These are phyloP conservation scores for Coniferiporia sulphurascens DNA, from an alignment of 1,284 basidiomycete species.

Conservation along the genomic window DNA sequence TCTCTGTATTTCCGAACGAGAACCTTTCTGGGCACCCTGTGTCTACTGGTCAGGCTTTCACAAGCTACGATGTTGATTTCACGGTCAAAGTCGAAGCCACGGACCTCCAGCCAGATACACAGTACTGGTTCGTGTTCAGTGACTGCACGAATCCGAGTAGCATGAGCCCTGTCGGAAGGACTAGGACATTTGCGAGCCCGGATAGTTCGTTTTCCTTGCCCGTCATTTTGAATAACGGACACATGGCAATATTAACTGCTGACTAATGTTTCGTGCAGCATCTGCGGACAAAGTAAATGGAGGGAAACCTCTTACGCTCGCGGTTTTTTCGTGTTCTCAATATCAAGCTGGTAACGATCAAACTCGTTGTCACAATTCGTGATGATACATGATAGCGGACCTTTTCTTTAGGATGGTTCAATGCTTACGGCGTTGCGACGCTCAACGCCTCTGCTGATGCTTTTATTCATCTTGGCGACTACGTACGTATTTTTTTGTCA, in stretches of 20 bases:
- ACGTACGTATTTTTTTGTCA: slow-evolving; percentile 33
- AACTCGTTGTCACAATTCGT: neutral
- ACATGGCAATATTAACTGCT: neutral
- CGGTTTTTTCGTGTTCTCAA: slow-evolving; percentile 59
- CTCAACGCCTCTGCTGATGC: slow-evolving; percentile 54
- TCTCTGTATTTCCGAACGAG: slow-evolving; percentile 39
- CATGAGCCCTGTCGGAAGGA: slow-evolving; percentile 44
- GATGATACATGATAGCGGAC: neutral
- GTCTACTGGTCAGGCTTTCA: slow-evolving; percentile 49
- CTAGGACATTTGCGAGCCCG: slow-evolving; percentile 43
- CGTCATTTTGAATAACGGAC: neutral
- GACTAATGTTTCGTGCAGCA: slow-evolving; percentile 31
- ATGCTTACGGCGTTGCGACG: slow-evolving; percentile 59
- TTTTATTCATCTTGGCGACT: slow-evolving; percentile 63
- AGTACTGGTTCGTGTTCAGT: slow-evolving; percentile 58
- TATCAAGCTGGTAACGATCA: slow-evolving; percentile 38
- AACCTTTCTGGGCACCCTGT: slow-evolving; percentile 36
- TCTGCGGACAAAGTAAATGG: slow-evolving; percentile 48
- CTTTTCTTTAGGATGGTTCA: slow-evolving; percentile 52
- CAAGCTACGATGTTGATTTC: slow-evolving; percentile 60
- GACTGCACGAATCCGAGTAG: slow-evolving; percentile 48
- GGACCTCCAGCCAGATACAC: slow-evolving; percentile 46
- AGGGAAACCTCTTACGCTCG: slow-evolving; percentile 49
- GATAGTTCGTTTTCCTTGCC: slow-evolving; percentile 34
- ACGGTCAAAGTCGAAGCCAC: slow-evolving; percentile 62